Conservation (phyloP, 2,329 filamentous ascomycete species). For the Helotiales sp. region DNA sequence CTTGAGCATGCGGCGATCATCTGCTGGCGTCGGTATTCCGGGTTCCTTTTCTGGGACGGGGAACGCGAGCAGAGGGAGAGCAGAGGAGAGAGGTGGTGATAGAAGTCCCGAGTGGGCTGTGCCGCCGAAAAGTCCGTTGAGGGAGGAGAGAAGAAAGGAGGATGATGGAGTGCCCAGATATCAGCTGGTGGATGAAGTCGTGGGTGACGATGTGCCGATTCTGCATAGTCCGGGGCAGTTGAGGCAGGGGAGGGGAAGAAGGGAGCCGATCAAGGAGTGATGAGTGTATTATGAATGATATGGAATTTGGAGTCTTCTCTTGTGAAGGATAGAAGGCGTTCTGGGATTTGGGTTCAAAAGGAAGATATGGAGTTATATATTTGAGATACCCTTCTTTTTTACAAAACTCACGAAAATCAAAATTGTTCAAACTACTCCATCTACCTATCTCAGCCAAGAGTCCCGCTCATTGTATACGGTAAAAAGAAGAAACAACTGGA, state of each 20-base stretch:
- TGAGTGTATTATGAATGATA: too few species aligned
- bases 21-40: neutral
- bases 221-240: constrained; percentile 17
- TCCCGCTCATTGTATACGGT: too few species aligned
- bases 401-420: too few species aligned
- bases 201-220: constrained; percentile 24
- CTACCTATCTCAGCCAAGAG: too few species aligned
- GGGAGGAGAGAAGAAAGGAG: neutral
- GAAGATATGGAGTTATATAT: too few species aligned
- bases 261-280: neutral
- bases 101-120: constrained; percentile 12
- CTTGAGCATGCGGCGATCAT: neutral
- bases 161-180: constrained; percentile 13
- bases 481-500: too few species aligned
- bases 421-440: too few species aligned
- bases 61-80: neutral
- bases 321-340: too few species aligned
- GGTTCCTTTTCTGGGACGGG: neutral
- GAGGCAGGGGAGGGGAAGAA: constrained; percentile 1
- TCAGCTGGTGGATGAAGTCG: constrained; percentile 24
- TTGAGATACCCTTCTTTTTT: too few species aligned
- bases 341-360: too few species aligned
- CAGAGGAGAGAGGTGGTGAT: neutral
- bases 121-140: constrained; percentile 11
- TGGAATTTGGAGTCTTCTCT: too few species aligned